phyloP scores from a whole-genome alignment of 1,284 basidiomycete genomes.

The Cerrena zonata region DNA sequence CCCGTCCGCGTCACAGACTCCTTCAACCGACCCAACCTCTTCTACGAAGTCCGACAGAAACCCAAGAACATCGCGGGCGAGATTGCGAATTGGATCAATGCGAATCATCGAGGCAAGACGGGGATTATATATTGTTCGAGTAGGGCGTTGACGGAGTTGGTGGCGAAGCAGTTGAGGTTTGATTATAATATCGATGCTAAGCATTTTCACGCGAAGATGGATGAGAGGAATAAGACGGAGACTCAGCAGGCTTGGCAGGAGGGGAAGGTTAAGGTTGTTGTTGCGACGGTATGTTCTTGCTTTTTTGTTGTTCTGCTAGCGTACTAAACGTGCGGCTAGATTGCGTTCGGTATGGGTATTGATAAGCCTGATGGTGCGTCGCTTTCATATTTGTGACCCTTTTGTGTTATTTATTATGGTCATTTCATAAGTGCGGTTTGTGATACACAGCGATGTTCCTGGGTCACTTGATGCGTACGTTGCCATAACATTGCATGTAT shows the following conservation, averaged over 20 bases:
- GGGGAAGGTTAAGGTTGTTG: conserved; percentile 75
- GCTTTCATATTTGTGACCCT: conserved; percentile 16
- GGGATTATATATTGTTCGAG: conserved; percentile 87
- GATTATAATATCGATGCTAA: conserved; percentile 58
- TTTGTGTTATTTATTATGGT: conserved; percentile 69
- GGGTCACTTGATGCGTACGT: conserved; percentile 51
- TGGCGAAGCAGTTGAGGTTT: conserved; percentile 62
- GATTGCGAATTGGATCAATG: conserved; percentile 71
- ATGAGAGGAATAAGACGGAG: conserved; percentile 55
- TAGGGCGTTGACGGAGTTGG: conserved; percentile 70
- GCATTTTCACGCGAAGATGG: conserved; percentile 86
- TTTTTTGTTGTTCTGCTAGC: too few relatives aligned
- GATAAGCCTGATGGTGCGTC: conserved; percentile 75
- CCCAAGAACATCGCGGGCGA: conserved; percentile 50
- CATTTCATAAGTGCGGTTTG: conserved; percentile 56
- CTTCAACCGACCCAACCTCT: conserved; percentile 88
- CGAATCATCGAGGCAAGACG: conserved; percentile 53
- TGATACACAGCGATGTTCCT: conserved; percentile 72
- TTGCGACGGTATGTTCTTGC: conserved; percentile 68
- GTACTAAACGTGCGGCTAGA: too few relatives aligned
- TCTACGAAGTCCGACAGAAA: conserved; percentile 75
- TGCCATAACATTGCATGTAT: conserved; percentile 2
- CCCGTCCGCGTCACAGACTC: conserved; percentile 72
- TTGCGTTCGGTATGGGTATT: conserved; percentile 97
- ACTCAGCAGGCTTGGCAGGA: conserved; percentile 75